Conservation (phyloP, 2,329 filamentous ascomycete species). For the Aspergillus calidoustus region DNA sequence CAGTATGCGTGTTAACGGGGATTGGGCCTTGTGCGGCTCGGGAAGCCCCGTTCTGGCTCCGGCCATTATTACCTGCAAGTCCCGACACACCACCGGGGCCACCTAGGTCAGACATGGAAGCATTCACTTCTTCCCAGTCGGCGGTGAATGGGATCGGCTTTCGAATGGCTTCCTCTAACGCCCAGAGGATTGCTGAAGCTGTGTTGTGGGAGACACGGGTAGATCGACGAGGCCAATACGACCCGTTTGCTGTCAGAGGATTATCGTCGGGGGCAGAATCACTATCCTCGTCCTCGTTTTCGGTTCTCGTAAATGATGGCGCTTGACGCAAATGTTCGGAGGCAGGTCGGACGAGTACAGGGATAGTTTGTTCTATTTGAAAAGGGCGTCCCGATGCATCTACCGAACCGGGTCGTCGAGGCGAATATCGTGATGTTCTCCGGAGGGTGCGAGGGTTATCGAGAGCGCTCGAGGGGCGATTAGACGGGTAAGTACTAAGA, state of each 20-base stretch:
- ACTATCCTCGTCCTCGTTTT: constrained; percentile 31
- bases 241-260: constrained; percentile 39
- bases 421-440: constrained; percentile 52
- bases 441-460: constrained; percentile 58
- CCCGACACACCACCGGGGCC: constrained; percentile 54
- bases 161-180: constrained; percentile 87
- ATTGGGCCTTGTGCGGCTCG: constrained; percentile 57
- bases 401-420: constrained; percentile 50
- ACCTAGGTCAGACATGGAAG: constrained; percentile 86
- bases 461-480: constrained; percentile 58
- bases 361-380: constrained; percentile 32
- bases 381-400: constrained; percentile 42
- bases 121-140: constrained; percentile 84
- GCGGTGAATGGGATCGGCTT: constrained; percentile 81
- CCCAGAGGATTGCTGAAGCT: constrained; percentile 87
- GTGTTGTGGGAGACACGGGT: constrained; percentile 78
- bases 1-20: constrained; percentile 55
- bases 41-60: constrained; percentile 61
- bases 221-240: constrained; percentile 57
- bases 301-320: constrained; percentile 40
- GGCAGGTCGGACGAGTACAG: constrained; percentile 32
- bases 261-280: constrained; percentile 39
- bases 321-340: constrained; percentile 32
- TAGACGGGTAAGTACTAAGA: constrained; percentile 43
- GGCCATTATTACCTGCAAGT: constrained; percentile 58